These are phyloP conservation scores for Sporothrix pallida DNA, from an alignment of 2,329 filamentous ascomycete species.

Conservation along the genomic window DNA sequence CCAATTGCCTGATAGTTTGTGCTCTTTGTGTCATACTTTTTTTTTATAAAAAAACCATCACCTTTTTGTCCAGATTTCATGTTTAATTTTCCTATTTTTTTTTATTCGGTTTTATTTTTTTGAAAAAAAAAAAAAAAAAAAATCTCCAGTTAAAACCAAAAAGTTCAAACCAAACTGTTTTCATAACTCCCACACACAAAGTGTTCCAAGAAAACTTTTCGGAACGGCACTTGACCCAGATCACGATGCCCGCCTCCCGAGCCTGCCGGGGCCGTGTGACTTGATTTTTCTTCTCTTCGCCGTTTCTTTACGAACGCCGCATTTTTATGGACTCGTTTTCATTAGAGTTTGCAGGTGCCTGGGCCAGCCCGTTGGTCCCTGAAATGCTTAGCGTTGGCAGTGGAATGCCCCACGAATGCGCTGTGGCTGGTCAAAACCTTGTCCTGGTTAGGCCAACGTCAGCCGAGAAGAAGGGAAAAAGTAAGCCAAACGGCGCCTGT, in stretches of 20 bases:
- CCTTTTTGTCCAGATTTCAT: background rate
- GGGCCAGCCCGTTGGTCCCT: background rate
- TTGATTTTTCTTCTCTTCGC: background rate
- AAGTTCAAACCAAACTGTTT: background rate
- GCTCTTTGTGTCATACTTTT: too few species aligned
- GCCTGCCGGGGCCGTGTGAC: constrained; percentile 4
- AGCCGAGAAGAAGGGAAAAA: background rate
- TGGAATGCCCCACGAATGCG: background rate
- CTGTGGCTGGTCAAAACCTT: constrained; percentile 10
- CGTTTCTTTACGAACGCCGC: background rate
- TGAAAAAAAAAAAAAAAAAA: too few species aligned
- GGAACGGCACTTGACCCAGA: background rate
- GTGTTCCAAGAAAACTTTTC: background rate
- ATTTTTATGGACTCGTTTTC: background rate
- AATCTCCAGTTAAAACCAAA: background rate
- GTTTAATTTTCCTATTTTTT: background rate
- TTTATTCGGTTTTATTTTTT: background rate
- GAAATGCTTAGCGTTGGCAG: background rate
- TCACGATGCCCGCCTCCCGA: constrained; percentile 4
- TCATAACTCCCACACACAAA: background rate
- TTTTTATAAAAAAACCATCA: too few species aligned
- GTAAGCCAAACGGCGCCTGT: background rate
- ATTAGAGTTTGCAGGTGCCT: background rate
- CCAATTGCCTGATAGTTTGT: too few species aligned
- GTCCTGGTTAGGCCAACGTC: constrained; percentile 13